Base-by-base conservation (phyloP, 2,329 filamentous ascomycete species). In the Aspergillus hiratsukae region DNA sequence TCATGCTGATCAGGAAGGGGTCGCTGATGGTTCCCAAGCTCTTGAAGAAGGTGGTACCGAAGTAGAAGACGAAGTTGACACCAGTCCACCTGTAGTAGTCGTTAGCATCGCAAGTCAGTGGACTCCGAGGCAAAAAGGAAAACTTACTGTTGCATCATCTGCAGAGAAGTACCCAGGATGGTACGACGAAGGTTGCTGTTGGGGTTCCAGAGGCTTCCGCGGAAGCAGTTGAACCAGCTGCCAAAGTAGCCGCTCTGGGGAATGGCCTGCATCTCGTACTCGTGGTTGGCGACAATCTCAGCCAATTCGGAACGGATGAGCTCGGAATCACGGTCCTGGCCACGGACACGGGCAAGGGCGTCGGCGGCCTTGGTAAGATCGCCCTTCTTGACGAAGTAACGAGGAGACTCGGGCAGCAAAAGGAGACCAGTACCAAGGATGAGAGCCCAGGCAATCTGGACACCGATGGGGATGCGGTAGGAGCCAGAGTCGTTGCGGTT, bases 41-140 rank as follows among this genome's bases (percentile, higher is more conserved):
- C 76, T 88, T 76, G 78, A 96, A 89, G 85, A 96, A 95, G 58
- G 88, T 85, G 35, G 89, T 91, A 37, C 89, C 90, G 79, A 87
- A 90, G 79, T 90, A 89, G 80, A 92, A 94, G 81, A 94, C 90
- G 77, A 93, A 95, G 82, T 96, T 96, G 77, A 96, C 88, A 80
- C 91, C 90, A 27, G 89, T 92, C 84, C 83, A 72, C 35, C 65
- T 66, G 21, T 40, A 23, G 2, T 8, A 14, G 29, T 31, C 25
- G 19, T 29, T 43, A 53, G 53, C 21, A 25, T 41, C 11, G 28
- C 37, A 48, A 49, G 31, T 35, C 31, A 37, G 31, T 37, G 14
- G 49, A 35, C 11, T 56, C 29, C 50, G 27, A 41, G 10, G 40
- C 27, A 62, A 84, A 21, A 35, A 40, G 21, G 9, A 25, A 31